phyloP scores from a whole-genome alignment of 2,329 filamentous ascomycete species.

The Zalaria obscura region DNA sequence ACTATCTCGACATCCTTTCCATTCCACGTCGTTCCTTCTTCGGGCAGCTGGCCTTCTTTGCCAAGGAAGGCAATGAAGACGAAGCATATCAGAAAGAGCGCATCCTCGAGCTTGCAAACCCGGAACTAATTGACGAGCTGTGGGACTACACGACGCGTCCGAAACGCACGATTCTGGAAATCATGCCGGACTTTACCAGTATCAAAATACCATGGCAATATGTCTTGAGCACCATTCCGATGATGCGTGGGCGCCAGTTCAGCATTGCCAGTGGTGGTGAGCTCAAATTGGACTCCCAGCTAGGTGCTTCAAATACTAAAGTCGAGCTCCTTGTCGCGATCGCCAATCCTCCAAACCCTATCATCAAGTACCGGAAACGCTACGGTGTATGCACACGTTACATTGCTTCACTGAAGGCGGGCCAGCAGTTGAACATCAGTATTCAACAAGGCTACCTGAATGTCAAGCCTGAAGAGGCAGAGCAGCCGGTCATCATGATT shows the following conservation, averaged over 20 bases:
- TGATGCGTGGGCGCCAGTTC: slow-evolving; percentile 80
- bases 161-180: slow-evolving; percentile 79
- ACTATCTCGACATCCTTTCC: slow-evolving; percentile 78
- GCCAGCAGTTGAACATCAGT: slow-evolving; percentile 45
- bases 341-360: slow-evolving; percentile 32
- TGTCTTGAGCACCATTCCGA: slow-evolving; percentile 59
- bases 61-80: slow-evolving; percentile 42
- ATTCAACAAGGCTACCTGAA: slow-evolving; percentile 39
- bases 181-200: slow-evolving; percentile 76
- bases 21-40: slow-evolving; percentile 86
- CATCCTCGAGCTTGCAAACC: slow-evolving; percentile 67
- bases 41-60: slow-evolving; percentile 60
- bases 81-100: slow-evolving; percentile 53
- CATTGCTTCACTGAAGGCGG: slow-evolving; percentile 48
- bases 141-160: slow-evolving; percentile 92
- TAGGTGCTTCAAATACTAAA: slow-evolving; percentile 10
- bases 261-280: slow-evolving; percentile 69
- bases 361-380: slow-evolving; percentile 82
- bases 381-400: slow-evolving; percentile 87
- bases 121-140: slow-evolving; percentile 73
- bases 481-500: slow-evolving; percentile 56
- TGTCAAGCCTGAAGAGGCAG: slow-evolving; percentile 31
- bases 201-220: slow-evolving; percentile 69
- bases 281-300: slow-evolving; percentile 14
- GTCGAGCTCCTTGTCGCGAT: slow-evolving; percentile 21